Conservation (phyloP, 495 filamentous ascomycete genomes). For the Diplogelasinospora grovesii region DNA sequence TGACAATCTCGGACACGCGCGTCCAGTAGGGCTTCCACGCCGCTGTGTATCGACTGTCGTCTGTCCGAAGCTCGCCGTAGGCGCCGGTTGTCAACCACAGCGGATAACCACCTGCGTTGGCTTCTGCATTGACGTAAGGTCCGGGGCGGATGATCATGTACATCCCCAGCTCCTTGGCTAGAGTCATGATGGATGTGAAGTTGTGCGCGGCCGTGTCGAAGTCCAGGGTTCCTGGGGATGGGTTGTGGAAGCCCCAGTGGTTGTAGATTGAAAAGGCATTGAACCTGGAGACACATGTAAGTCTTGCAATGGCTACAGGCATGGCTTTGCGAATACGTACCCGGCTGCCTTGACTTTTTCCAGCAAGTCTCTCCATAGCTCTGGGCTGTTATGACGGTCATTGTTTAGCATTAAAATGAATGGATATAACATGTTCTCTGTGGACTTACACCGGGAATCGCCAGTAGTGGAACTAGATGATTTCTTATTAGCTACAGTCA, state of each 20-base stretch:
- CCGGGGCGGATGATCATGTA: slow-evolving; percentile 54
- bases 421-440: not conserved
- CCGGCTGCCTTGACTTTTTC: slow-evolving; percentile 54
- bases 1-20: slow-evolving; percentile 42
- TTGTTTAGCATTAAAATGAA: not conserved
- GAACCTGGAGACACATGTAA: too few relatives aligned
- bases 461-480: slow-evolving; percentile 38
- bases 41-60: slow-evolving; percentile 50
- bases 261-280: slow-evolving; percentile 45
- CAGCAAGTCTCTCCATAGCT: slow-evolving; percentile 54
- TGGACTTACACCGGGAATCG: slow-evolving; percentile 40
- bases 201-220: slow-evolving; percentile 51
- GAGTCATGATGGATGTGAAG: slow-evolving; percentile 46
- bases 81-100: slow-evolving; percentile 56
- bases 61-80: slow-evolving; percentile 50
- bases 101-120: slow-evolving; percentile 53
- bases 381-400: too few relatives aligned
- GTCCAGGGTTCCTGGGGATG: slow-evolving; percentile 44
- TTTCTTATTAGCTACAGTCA: not conserved
- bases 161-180: slow-evolving; percentile 51
- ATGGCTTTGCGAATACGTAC: slow-evolving; percentile 27
- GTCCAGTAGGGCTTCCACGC: slow-evolving; percentile 49
- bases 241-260: slow-evolving; percentile 52
- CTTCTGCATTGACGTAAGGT: slow-evolving; percentile 55
- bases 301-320: too few relatives aligned